A percentile compares a stretch with the other conserved stretches of the same genome.
phyloP scores from a whole-genome alignment of 2,329 filamentous ascomycete species.

The Phyllosticta capitalensis region DNA sequence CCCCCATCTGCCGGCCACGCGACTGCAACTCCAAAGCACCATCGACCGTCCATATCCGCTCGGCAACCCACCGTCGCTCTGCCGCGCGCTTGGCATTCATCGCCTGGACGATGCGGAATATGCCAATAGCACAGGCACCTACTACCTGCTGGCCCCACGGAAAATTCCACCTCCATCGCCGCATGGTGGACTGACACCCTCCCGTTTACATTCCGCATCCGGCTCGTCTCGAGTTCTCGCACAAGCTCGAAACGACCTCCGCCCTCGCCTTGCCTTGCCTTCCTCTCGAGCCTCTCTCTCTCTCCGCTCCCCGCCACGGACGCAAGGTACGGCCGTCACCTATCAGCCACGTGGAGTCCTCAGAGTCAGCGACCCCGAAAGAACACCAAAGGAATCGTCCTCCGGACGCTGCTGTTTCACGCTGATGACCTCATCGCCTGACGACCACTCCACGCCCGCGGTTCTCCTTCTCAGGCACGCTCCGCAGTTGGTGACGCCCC shows the following conservation, averaged over 20 bases:
- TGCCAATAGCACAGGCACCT: background rate
- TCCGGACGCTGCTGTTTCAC: background rate
- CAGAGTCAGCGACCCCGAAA: background rate
- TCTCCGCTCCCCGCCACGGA: background rate
- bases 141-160: background rate
- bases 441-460: background rate
- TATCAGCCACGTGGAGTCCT: background rate
- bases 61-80: background rate
- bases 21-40: background rate
- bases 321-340: background rate
- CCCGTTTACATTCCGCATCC: background rate
- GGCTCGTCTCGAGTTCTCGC: background rate
- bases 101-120: too few relatives aligned
- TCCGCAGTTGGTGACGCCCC: background rate
- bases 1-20: background rate
- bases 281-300: too few relatives aligned
- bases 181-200: background rate
- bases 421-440: background rate
- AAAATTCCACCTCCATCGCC: background rate
- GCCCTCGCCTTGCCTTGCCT: background rate
- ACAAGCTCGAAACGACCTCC: background rate
- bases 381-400: background rate
- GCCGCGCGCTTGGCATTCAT: background rate
- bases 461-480: too few relatives aligned
- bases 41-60: background rate